A percentile compares a stretch with the other conserved stretches of the same genome.
These are phyloP conservation scores for Diatrype stigma DNA, from an alignment of 2,329 filamentous ascomycete species.

Conservation along the genomic window DNA sequence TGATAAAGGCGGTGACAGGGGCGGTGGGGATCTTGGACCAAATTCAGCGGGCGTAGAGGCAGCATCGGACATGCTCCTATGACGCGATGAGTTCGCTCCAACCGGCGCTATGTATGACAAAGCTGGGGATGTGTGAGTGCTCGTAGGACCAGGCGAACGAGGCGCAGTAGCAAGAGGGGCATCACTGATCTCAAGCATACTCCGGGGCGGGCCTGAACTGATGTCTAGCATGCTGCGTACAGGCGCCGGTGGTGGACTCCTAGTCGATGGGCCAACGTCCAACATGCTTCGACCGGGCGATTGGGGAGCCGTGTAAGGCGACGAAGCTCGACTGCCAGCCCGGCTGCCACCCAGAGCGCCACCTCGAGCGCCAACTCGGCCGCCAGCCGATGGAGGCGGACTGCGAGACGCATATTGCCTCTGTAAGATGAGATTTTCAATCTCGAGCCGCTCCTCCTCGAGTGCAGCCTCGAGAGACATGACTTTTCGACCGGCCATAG, in stretches of 20 bases:
- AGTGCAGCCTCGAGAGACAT: constrained; percentile 31
- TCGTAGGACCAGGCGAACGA: constrained; percentile 29
- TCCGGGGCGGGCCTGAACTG: constrained; percentile 41
- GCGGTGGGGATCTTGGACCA: constrained; percentile 33
- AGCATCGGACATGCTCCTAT: constrained; percentile 55
- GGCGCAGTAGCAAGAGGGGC: constrained; percentile 24
- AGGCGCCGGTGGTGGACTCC: constrained; percentile 43
- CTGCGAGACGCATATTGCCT: constrained; percentile 19
- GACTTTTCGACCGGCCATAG: constrained; percentile 23
- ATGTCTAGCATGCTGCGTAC: constrained; percentile 65
- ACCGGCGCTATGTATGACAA: constrained; percentile 32
- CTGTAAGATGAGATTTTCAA: constrained; percentile 26
- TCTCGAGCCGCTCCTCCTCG: constrained; percentile 29
- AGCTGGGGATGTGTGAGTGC: constrained; percentile 44
- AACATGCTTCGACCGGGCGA: constrained; percentile 69
- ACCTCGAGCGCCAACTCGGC: too few species aligned
- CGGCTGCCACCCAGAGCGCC: constrained; percentile 32
- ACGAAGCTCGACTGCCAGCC: constrained; percentile 39
- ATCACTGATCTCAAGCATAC: constrained; percentile 47
- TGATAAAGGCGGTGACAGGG: constrained; percentile 11
- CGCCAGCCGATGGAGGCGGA: constrained; percentile 19
- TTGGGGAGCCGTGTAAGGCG: constrained; percentile 53
- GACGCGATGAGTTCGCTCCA: constrained; percentile 30
- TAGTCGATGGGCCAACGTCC: constrained; percentile 46
- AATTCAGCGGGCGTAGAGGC: constrained; percentile 44